Base-by-base conservation (phyloP, 1,284 basidiomycete species). In the Pseudozyma tsukubaensis region DNA sequence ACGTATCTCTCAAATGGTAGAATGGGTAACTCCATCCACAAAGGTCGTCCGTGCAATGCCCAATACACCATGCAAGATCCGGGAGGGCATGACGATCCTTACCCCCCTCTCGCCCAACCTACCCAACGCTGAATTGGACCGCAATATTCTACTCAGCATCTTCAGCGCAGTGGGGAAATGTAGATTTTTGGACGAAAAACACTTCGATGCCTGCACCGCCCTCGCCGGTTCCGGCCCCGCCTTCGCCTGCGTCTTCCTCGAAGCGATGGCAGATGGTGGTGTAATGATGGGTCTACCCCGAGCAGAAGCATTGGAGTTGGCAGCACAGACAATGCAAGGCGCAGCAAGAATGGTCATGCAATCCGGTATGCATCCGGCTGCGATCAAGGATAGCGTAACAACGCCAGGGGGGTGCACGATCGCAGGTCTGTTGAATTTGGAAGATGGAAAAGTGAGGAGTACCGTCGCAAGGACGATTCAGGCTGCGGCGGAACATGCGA, bases 261-360 rank as follows among this genome's bases (percentile, higher is more conserved):
- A 99, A 85, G 96, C 97, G 0, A 97, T 99, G 94, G 92, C 94
- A 2, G 97, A 99, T 85, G 97, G 97, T 36, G 97, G 94, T 35
- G 97, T 99, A 45, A 99, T 99, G 97, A 99, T 99, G 97, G 97
- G 97, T 32, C 87, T 99, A 49, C 97, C 97, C 3, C 88, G 97
- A 67, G 89, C 91, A 0, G 96, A 98, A 85, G 95, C 97, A 5
- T 86, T 98, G 40, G 97, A 99, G 84, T 86, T 99, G 55, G 96
- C 97, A 48, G 92, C 96, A 51, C 97, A 99, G 86, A 95, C 94
- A 18, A 87, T 99, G 80, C 96, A 99, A 87, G 97, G 97, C 29
- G 92, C 97, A 0, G 97, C 96, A 36, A 89, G 96, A 35, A 99
- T 99, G 97, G 91, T 92, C 2, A 88, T 99, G 3, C 91, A 94